Evolutionary conservation across 495 filamentous ascomycete species (phyloP).

Genomic region (Jackrogersella multiformis): DNA sequence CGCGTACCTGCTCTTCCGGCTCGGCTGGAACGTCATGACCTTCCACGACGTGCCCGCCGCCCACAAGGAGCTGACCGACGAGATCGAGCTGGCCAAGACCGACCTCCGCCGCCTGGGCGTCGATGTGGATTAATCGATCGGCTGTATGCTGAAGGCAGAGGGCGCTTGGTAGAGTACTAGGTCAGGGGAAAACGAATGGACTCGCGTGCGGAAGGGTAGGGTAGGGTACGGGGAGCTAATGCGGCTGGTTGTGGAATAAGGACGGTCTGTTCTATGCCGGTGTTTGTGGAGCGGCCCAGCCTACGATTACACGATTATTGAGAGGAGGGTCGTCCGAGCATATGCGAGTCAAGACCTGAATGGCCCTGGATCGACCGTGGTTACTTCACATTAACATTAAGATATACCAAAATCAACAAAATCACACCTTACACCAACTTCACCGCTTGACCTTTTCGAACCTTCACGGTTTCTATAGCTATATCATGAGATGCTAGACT

Average conservation of each 20-base stretch:
- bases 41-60: slow-evolving; percentile 97
- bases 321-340: not conserved
- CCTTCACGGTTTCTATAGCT: not conserved
- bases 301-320: not conserved
- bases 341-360: not conserved
- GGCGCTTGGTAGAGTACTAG: too few relatives aligned
- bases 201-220: too few relatives aligned
- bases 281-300: too few relatives aligned
- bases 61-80: slow-evolving; percentile 85
- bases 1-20: slow-evolving; percentile 89
- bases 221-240: not conserved
- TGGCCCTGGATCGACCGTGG: not conserved
- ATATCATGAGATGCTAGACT: too few relatives aligned
- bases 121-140: slow-evolving; percentile 67
- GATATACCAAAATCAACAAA: slow-evolving; percentile 5
- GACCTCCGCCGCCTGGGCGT: slow-evolving; percentile 75
- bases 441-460: not conserved
- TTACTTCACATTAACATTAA: slow-evolving; percentile 6
- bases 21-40: slow-evolving; percentile 90
- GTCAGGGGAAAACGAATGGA: too few relatives aligned
- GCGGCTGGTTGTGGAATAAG: not conserved
- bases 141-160: too few relatives aligned
- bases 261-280: not conserved
- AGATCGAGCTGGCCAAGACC: slow-evolving; percentile 74
- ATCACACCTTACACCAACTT: not conserved